Evolutionary conservation across 2,329 filamentous ascomycete genomes (phyloP), one percentile per base, ranked within the genome.

Genomic region (Bipolaris oryzae): DNA sequence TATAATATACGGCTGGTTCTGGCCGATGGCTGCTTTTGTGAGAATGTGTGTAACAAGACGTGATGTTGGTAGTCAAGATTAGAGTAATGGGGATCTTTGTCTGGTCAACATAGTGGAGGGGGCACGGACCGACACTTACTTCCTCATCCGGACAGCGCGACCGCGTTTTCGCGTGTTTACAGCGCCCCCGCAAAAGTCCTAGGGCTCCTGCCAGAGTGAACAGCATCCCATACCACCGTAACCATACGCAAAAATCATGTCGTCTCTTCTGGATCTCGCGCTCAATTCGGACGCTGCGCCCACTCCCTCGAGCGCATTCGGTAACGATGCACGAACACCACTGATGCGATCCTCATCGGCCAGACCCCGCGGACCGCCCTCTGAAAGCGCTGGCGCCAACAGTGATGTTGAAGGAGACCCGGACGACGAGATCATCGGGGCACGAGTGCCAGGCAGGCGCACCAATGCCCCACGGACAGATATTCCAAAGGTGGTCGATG

Each of bases 401-500:
- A 83, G 86, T 69, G 86, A 89, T 68, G 77, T 80, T 50, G 82
- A 85, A 62, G 82, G 79, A 13, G 85, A 86, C 53, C 80, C 84
- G 28, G 86, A 88, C 64, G 86, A 89, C 66, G 84, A 87, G 62
- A 76, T 87, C 3, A 82, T 86, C 11, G 85, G 83, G 16, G 73
- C 79, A 20, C 79, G 81, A 64, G 80, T 80, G 28, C 63, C 68
- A 5, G 67, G 69, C 7, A 61, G 73, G 34, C 66, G 72, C 47
- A 57, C 67, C 23, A 78, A 81, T 54, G 76, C 74, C 0, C 80
- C 82, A 53, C 81, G 83, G 9, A 75, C 80, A 50, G 85, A 85
- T 41, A 84, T 95, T 31, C 87, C 89, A 5, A 84, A 85, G 55
- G 90, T 94, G 6, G 87, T 92, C 61, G 91, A 96, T 76, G 84